These are phyloP conservation scores for Rubus idaeus DNA, from an alignment of 306 rosid species.

Conservation along the genomic window DNA sequence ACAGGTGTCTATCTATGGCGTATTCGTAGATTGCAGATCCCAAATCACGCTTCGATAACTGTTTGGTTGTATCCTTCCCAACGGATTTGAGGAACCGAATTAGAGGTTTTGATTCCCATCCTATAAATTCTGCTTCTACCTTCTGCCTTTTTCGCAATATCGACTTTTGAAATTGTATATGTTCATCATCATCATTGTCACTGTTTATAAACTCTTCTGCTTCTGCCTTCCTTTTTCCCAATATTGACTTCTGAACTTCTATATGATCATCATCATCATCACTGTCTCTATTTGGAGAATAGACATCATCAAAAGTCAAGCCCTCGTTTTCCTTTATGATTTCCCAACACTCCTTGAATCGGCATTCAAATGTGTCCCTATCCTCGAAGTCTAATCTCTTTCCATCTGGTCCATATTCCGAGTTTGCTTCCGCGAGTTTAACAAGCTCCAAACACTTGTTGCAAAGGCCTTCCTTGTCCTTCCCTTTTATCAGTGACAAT, in stretches of 20 bases:
- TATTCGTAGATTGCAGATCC: conserved; percentile 36
- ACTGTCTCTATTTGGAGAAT: conserved; percentile 1
- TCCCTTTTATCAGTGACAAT: conserved; percentile 31
- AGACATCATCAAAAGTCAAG: conserved; percentile 31
- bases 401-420: conserved; percentile 48
- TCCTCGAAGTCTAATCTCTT: conserved; percentile 43
- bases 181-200: conserved; percentile 25
- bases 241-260: background rate
- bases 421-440: conserved; percentile 42
- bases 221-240: background rate
- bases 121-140: conserved; percentile 25
- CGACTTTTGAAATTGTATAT: conserved; percentile 2
- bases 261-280: background rate
- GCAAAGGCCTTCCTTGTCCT: conserved; percentile 45
- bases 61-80: conserved; percentile 42
- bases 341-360: conserved; percentile 83
- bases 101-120: conserved; percentile 69
- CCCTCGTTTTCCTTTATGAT: conserved; percentile 53
- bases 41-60: conserved; percentile 32
- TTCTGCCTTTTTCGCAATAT: conserved; percentile 25
- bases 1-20: conserved; percentile 46
- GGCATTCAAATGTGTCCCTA: conserved; percentile 53
- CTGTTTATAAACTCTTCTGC: conserved; percentile 16
- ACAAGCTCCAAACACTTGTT: conserved; percentile 46
- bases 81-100: conserved; percentile 51